Evolutionary conservation across 345 rosid species (phyloP), one percentile per base, ranked within the genome.

Genomic region (Turritis glabra): DNA sequence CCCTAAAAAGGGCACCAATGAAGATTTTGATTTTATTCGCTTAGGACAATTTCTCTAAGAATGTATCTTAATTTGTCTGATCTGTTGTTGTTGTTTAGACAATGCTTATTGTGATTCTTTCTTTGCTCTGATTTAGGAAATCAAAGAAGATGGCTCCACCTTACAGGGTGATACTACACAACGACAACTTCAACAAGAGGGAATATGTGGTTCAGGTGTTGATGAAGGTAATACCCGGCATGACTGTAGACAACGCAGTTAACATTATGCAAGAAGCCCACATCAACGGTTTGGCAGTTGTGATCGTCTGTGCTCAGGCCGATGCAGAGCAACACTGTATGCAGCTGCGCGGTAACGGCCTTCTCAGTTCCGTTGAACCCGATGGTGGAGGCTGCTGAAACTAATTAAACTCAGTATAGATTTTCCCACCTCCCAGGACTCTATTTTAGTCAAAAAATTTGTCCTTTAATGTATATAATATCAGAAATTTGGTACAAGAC

Each of bases 181-280:
- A 95, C 5, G 97, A 91, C 84, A 84, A 95, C 85, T 91, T 64
- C 81, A 95, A 90, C 82, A 95, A 84, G 71, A 83, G 97, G 66
- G 97, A 92, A 73, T 95, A 95, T 17, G 97, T 91, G 1, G 99
- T 95, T 32, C 97, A 91, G 79, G 99, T 95, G 15, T 64, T 95
- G 84, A 90, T 95, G 97, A 95, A 95, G 73, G 97, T 92, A 18
- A 95, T 92, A 73, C 95, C 93, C 0, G 96, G 97, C 12, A 95
- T 95, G 99, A 90, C 99, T 6, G 75, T 95, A 11, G 99, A 95
- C 84, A 95, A 80, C 48, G 97, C 99, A 0, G 93, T 91, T 21
- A 95, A 95, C 56, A 89, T 95, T 64, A 95, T 95, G 97, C 97
- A 95, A 85, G 99, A 90, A 81, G 99, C 99, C 22, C 97, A 95